Conservation (phyloP, 805 yeast species). For the Metschnikowia noctiluminum region DNA sequence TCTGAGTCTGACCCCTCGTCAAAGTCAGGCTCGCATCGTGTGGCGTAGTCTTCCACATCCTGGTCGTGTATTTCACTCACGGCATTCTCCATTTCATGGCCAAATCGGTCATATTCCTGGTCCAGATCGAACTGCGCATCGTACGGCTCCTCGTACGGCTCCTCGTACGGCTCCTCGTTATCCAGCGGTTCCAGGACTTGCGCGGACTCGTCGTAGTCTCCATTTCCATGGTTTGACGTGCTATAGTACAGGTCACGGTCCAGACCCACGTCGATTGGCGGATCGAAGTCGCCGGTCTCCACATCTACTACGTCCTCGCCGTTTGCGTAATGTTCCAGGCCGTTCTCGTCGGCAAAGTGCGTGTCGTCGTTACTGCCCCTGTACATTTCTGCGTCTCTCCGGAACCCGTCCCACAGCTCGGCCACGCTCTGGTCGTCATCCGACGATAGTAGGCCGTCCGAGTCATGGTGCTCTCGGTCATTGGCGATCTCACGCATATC, state of each 20-base stretch:
- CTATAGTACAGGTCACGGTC: not conserved
- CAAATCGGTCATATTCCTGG: not conserved
- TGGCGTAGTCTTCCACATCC: constrained; percentile 11
- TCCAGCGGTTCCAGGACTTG: too few species aligned
- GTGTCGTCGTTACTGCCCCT: not conserved
- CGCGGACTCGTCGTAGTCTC: too few species aligned
- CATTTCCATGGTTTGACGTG: not conserved
- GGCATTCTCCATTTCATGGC: constrained; percentile 4
- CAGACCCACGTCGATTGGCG: not conserved
- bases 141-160: not conserved
- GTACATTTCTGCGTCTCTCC: constrained; percentile 6
- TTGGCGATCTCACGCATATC: constrained; percentile 21
- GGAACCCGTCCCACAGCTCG: constrained; percentile 13
- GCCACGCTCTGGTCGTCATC: constrained; percentile 6
- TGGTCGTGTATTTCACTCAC: constrained; percentile 11
- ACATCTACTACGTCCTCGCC: not conserved
- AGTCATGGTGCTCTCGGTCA: constrained; percentile 15
- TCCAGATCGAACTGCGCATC: not conserved
- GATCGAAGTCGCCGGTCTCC: not conserved
- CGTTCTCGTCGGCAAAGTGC: not conserved
- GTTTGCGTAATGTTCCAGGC: not conserved
- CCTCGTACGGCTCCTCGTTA: not conserved
- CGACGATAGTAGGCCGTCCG: constrained; percentile 17
- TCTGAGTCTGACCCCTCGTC: constrained; percentile 9
- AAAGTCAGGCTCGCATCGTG: constrained; percentile 2